These are phyloP conservation scores for Candida boleticola DNA, from an alignment of 805 yeast genomes.

Conservation along the genomic window DNA sequence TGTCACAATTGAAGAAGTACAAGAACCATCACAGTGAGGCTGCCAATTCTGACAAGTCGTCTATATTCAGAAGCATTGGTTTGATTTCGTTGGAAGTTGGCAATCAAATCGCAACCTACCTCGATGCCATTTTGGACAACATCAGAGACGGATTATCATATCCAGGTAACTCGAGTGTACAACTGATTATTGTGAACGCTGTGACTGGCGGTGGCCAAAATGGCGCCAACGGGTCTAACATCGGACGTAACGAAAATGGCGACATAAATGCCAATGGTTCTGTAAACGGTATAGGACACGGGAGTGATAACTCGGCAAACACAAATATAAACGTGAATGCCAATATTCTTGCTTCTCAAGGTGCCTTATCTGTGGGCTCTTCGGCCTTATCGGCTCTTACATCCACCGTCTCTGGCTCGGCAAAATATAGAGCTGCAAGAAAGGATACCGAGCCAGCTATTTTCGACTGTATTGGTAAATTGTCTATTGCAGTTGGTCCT, in stretches of 20 bases:
- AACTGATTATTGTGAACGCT: constrained; percentile 40
- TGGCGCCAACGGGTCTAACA: constrained; percentile 8
- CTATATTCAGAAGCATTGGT: constrained; percentile 80
- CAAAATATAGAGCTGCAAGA: constrained; percentile 55
- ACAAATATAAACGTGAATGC: constrained; percentile 6
- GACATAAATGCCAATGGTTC: background rate
- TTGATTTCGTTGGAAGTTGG: constrained; percentile 78
- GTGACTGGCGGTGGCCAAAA: constrained; percentile 20
- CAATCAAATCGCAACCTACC: constrained; percentile 79
- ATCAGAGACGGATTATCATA: constrained; percentile 71
- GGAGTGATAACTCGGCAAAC: background rate
- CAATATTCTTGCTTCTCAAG: constrained; percentile 2
- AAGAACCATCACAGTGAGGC: constrained; percentile 41
- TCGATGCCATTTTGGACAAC: constrained; percentile 83
- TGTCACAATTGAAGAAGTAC: constrained; percentile 72
- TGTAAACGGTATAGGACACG: background rate
- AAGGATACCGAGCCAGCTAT: constrained; percentile 81
- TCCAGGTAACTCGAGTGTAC: constrained; percentile 34
- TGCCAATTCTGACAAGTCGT: constrained; percentile 59
- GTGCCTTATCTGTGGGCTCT: constrained; percentile 4
- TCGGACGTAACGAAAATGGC: background rate
- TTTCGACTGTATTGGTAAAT: constrained; percentile 82
- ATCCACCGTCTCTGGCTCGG: constrained; percentile 31
- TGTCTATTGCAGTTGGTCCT: constrained; percentile 89
- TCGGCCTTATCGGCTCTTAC: constrained; percentile 20